Base-by-base conservation (phyloP, 495 filamentous ascomycete genomes). In the Neurospora sublineolata region DNA sequence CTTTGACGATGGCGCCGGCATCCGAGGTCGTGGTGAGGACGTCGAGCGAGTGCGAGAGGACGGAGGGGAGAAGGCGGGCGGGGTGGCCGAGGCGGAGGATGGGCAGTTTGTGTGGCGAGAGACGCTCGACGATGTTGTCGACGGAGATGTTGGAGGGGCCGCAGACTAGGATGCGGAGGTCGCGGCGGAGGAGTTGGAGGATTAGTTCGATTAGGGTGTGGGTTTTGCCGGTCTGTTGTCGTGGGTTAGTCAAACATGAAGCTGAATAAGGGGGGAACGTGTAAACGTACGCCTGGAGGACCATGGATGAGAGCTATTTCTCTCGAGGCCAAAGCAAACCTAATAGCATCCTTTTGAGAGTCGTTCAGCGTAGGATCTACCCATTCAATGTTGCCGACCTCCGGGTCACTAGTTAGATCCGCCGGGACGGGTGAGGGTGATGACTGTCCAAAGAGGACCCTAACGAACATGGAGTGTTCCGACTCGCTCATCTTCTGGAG, bases 111-210 rank as follows among this genome's bases (percentile, higher is more conserved):
- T 92, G 91, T 0, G 92, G 89, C 0, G 93, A 86, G 1, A 98
- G 86, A 11, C 96, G 88, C 81, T 98, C 94, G n/a, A 97, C 94
- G 72, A 99, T 97, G 77, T 99, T 99, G 83, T 99, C 95, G 2
- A 98, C 95, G 0, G 92, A 94, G 68, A 99, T 93, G 78, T 99
- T 99, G 11, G 92, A 96, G 0, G 95, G 95, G 0, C 95, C 95
- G 77, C 95, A 99, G 23, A 99, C 94, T 3, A 99, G 86, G 18
- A 98, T 82, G 1, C 93, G 88, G 52, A 88, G 86, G 16, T 90
- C 88, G 6, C 86, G 86, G 71, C 82, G 88, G 37, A 95, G 82
- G 74, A 98, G 81, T 75, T 99, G 95, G 37, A 94, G 85, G 71
- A 98, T 96, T 23, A 98, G 84, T 77, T 99, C 95, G 69, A 99